These are phyloP conservation scores for Fusarium sp. DNA, from an alignment of 2,329 filamentous ascomycete genomes.

Conservation along the genomic window DNA sequence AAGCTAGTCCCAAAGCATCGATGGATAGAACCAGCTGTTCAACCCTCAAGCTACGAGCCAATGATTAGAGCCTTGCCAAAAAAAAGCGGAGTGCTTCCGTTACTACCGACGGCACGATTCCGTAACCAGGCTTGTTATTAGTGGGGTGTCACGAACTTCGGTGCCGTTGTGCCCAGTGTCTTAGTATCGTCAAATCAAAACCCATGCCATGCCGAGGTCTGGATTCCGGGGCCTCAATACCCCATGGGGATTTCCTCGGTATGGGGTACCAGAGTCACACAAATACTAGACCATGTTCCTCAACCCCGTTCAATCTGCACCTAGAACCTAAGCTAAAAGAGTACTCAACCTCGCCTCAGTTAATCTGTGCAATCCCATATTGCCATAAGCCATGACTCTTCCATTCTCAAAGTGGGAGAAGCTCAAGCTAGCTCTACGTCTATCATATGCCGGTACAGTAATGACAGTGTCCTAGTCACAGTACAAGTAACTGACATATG, in stretches of 20 bases:
- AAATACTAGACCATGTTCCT: neutral
- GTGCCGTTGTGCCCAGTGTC: accelerated
- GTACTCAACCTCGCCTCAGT: too few species aligned
- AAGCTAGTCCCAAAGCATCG: neutral
- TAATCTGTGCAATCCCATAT: accelerated
- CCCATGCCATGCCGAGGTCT: neutral
- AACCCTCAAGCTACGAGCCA: neutral
- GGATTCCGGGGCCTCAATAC: neutral
- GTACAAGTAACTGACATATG: neutral
- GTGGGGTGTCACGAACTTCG: neutral
- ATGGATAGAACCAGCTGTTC: neutral
- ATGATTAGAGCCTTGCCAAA: neutral
- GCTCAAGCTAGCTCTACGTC: neutral
- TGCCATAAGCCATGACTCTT: neutral
- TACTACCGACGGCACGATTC: neutral
- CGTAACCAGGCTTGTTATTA: neutral
- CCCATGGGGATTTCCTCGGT: neutral
- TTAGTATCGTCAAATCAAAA: neutral
- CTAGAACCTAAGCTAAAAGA: neutral
- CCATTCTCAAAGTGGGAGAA: neutral
- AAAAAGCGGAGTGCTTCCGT: neutral
- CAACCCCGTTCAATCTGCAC: too few species aligned
- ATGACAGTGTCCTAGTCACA: accelerated
- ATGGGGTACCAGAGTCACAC: neutral
- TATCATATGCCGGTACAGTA: neutral